Conservation (phyloP, 208 protist genomes). For the Leishmania arabica region DNA sequence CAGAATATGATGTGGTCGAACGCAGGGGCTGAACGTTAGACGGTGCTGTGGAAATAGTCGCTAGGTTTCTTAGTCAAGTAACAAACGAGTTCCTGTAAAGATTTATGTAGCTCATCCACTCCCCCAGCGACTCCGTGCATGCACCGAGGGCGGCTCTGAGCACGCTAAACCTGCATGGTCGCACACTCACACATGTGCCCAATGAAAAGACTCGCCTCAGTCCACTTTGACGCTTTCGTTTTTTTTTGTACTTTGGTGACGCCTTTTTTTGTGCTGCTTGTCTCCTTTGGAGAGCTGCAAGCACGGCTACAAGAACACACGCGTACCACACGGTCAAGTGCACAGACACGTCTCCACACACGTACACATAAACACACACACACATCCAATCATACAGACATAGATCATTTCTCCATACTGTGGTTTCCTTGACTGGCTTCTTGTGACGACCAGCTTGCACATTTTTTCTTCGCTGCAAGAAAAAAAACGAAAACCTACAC, state of each 20-base stretch:
- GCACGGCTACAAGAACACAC: neutral
- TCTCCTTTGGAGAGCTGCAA: neutral
- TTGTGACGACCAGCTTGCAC: neutral
- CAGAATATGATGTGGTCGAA: neutral
- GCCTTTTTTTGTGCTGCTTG: neutral
- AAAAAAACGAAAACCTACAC: neutral
- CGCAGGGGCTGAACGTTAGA: too few species aligned
- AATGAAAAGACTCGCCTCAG: neutral
- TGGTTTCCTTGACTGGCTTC: neutral
- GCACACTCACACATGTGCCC: neutral
- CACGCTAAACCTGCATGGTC: neutral
- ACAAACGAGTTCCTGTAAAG: neutral
- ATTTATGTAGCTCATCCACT: neutral
- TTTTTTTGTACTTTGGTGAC: neutral
- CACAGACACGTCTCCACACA: neutral
- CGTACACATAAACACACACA: too few species aligned
- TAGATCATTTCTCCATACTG: neutral
- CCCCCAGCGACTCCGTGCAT: neutral
- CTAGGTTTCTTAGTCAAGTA: neutral
- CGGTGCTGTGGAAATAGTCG: too few species aligned
- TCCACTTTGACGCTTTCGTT: slow-evolving; percentile 17
- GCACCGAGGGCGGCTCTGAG: neutral
- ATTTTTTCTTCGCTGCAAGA: neutral
- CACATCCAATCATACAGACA: neutral
- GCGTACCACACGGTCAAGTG: neutral